Percentiles rank a stretch among this genome's conserved stretches.
Conservation (phyloP, 2,329 filamentous ascomycete genomes). For the Cadophora gregata region DNA sequence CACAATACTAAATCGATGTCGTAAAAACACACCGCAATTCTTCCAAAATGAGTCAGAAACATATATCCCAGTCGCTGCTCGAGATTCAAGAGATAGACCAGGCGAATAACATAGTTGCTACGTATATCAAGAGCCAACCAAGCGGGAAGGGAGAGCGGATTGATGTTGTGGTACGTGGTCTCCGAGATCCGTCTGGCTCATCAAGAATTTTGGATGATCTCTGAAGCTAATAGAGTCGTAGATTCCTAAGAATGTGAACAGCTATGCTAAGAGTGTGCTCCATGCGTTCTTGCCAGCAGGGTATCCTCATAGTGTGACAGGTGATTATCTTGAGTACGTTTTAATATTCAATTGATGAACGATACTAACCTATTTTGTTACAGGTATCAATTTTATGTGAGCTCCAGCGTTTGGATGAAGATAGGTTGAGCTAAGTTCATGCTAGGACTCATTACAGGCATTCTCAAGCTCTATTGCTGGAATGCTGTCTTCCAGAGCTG, state of each 20-base stretch:
- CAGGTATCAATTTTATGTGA: conserved; percentile 72
- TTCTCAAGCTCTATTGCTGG: conserved; percentile 70
- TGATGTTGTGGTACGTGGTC: conserved; percentile 37
- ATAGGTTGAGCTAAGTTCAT: conserved; percentile 47
- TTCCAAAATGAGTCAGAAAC: conserved; percentile 5
- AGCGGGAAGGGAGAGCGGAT: conserved; percentile 30
- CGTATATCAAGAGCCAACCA: conserved; percentile 35
- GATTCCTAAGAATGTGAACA: conserved; percentile 37
- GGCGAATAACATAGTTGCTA: conserved; percentile 43
- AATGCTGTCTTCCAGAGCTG: conserved; percentile 68
- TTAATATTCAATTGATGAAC: background rate
- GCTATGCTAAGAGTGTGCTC: conserved; percentile 48
- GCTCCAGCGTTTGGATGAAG: conserved; percentile 28
- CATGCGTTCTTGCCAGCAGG: conserved; percentile 72
- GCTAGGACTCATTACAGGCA: conserved; percentile 66
- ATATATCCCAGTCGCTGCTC: background rate
- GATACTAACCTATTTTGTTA: background rate
- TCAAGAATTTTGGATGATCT: background rate
- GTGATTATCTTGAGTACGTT: conserved; percentile 69
- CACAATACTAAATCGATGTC: background rate
- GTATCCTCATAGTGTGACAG: conserved; percentile 73
- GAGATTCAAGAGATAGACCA: conserved; percentile 42
- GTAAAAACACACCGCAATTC: background rate
- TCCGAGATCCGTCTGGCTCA: background rate
- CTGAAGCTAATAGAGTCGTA: conserved; percentile 14